phyloP scores from a whole-genome alignment of 345 rosid genomes.

The Ailanthus altissimus region DNA sequence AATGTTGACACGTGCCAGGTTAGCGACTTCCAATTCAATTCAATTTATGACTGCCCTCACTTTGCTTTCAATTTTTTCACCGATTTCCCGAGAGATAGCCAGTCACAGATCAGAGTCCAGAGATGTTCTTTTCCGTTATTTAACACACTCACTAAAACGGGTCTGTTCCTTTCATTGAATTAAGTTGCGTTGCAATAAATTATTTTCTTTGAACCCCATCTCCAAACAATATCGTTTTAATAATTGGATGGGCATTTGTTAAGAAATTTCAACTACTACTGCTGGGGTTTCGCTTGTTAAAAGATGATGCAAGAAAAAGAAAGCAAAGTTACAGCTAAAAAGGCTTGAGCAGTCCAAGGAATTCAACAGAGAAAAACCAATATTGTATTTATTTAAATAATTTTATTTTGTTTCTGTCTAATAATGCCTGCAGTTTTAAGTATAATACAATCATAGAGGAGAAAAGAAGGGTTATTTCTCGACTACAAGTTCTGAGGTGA shows the following conservation, averaged over 20 bases:
- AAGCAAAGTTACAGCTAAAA: background rate
- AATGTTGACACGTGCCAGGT: constrained; percentile 7
- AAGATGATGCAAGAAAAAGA: background rate
- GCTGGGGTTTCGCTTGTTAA: too few relatives aligned
- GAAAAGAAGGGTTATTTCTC: constrained; percentile 22
- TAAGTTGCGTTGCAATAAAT: too few relatives aligned
- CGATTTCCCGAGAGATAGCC: constrained; percentile 20
- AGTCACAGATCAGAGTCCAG: background rate
- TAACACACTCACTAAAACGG: background rate
- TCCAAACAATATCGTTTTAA: too few relatives aligned
- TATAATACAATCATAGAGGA: constrained; percentile 27
- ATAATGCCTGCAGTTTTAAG: too few relatives aligned
- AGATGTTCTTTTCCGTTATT: background rate
- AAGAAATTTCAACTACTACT: too few relatives aligned
- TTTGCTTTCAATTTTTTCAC: constrained; percentile 34
- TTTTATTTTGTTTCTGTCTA: background rate
- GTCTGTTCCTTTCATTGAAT: background rate
- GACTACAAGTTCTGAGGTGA: constrained; percentile 34
- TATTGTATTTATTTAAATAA: background rate
- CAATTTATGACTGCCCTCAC: background rate
- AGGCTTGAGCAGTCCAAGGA: constrained; percentile 25
- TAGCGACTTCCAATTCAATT: background rate
- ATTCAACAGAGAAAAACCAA: background rate
- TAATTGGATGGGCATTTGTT: too few relatives aligned
- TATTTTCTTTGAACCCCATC: too few relatives aligned